A percentile compares a stretch with the other conserved stretches of the same genome.
phyloP scores from a whole-genome alignment of 495 filamentous ascomycete genomes.

The Neurospora pannonica region DNA sequence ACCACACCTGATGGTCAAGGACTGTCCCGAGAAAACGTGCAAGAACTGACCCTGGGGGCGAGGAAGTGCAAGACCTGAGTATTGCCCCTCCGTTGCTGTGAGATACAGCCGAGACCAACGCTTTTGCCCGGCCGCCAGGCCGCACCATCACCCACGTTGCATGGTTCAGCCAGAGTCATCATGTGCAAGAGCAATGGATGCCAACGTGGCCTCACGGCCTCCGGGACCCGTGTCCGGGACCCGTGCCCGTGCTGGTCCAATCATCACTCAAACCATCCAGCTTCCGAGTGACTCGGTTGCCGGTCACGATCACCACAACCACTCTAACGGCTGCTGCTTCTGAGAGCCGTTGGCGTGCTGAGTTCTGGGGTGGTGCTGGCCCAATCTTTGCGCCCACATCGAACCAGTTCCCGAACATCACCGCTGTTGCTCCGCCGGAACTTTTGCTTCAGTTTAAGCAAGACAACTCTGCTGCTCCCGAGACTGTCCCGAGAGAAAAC shows the following conservation, averaged over 20 bases:
- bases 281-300: not conserved
- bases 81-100: not conserved
- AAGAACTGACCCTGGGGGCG: constrained; percentile 55
- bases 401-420: not conserved
- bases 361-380: not conserved
- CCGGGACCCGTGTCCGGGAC: not conserved
- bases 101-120: not conserved
- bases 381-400: not conserved
- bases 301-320: not conserved
- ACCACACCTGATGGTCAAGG: constrained; percentile 15
- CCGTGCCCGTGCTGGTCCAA: constrained; percentile 4
- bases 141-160: constrained; percentile 40
- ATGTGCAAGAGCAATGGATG: not conserved
- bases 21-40: constrained; percentile 65
- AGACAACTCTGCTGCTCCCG: not conserved
- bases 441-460: not conserved
- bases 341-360: not conserved
- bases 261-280: not conserved
- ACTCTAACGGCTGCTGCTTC: not conserved
- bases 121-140: constrained; percentile 37
- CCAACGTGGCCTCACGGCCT: not conserved
- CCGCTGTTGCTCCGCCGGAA: not conserved
- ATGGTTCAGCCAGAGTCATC: not conserved
- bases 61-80: constrained; percentile 50
- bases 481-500: constrained; percentile 58